Base-by-base conservation (phyloP, 805 yeast genomes). In the Saccharomycopsis babjevae region DNA sequence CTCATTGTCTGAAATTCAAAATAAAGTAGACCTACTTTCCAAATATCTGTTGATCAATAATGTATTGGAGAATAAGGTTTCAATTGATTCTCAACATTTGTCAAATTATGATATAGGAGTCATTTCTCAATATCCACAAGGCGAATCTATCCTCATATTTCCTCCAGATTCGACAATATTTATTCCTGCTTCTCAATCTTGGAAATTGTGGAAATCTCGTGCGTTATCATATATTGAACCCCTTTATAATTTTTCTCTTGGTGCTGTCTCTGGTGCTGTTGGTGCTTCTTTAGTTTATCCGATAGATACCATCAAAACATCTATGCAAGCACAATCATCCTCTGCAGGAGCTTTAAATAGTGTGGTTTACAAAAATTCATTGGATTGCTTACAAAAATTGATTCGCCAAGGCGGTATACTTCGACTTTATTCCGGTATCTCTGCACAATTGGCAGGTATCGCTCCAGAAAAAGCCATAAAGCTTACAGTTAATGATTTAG, bases 231-330 rank as follows among this genome's bases (percentile, higher is more conserved):
- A 46, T 28, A 46, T 46, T 18, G 52, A 89, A 70, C 89, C 96
- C 8, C 79, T 86, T 60, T 89, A 92, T 74, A 90, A 96, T 62
- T 93, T 93, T 73, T 76, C 88, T 36, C 77, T 93, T 62, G 99
- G 99, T 18, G 90, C 97, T 3, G 80, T 92, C 57, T 98, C 99
- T 38, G 99, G 99, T 62, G 94, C 97, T 67, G 84, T 93, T 73
- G 99, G 99, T 64, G 97, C 99, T n/a, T 89, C 97, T 5, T 89
- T 88, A 16, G 99, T 93, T 54, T 93, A 93, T 72, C 99, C 99
- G 38, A 94, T 94, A 66, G 99, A 93, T 74, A 78, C 94, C 71
- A 91, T 93, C 66, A 93, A 93, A 76, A 93, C 99, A 5, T 83
- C 98, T 73, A 90, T 93, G 96, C 99, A 93, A 76, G 96, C 96